Evolutionary conservation across 176 grass and related monocot species (phyloP), one percentile per base, ranked within the genome.

Genomic region (Leersia perrieri): DNA sequence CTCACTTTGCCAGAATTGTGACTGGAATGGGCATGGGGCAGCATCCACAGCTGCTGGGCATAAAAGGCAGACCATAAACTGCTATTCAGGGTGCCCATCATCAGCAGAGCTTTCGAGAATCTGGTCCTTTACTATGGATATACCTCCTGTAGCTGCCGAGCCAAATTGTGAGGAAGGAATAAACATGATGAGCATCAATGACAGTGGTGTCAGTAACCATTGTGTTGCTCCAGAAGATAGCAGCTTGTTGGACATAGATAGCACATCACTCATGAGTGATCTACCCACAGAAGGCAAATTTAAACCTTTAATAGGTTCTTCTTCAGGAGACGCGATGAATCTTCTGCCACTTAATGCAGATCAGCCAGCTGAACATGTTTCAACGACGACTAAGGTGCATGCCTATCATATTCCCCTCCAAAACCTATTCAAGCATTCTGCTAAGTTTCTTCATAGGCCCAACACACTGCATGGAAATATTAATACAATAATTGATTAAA

Each of bases 1-100:
- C 33, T 95, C 87, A 13, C 90, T 99, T 75, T 99, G 90, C 87
- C 92, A 93, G 85, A 99, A 88, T 28, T 99, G 90, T 66, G 93
- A 99, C 68, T 90, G 87, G 93, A 82, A 80, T 60, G 84, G 86
- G 22, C 92, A 98, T 73, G 85, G 74, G 66, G 82, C 87, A n/a
- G 70, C 77, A 44, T 83, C 90, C 23, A 68, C 53, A 25, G 82
- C 68, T 82, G 65, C 84, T 71, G 90, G 80, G 40, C 96, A 99
- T 88, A 91, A 80, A 89, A 92, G 88, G 66, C 90, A 99, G 84
- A 57, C 87, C 29, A 90, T 99, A 82, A 95, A 89, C 73, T 90
- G 93, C 63, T 99, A 95, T 39, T 95, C 93, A 0, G 96, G 93
- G 23, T 99, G 96, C 34, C 92, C 93, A 40, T 93, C 96, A 10